Base-by-base conservation (phyloP, 805 yeast genomes). In the Sugiyamaella valdiviana region DNA sequence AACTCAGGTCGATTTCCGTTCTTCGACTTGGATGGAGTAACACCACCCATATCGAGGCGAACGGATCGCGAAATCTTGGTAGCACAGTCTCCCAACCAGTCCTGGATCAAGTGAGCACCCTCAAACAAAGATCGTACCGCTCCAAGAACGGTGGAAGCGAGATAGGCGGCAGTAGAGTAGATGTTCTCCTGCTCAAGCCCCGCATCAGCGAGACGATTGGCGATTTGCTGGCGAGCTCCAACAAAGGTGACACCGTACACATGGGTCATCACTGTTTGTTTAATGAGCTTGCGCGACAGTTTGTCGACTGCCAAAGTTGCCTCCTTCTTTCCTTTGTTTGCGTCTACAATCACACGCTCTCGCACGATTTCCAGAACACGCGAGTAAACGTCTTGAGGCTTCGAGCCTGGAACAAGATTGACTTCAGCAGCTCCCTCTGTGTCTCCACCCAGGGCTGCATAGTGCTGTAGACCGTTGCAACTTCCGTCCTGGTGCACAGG, bases 221-320 rank as follows among this genome's bases (percentile, higher is more conserved):
- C 78, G 60, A 91, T 88, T 68, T 91, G 99, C 2, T 82, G 83
- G 15, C 87, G 79, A 0, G 98, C 99, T 15, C 99, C 99, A 53
- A 87, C 77, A 62, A 78, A 88, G 0, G 99, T 91, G 10, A 91
- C 99, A 59, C 99, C 99, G 63, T 91, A 91, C 35, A 91, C 99
- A 60, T 89, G 90, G 0, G 99, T 91, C 99, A 91, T 91, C 21
- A 91, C 98, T 0, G 99, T 88, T 64, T 91, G 99, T 63, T 91
- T 91, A 35, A 93, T 96, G 41, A 93, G 83, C 63, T 91, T 91
- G 58, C 99, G 77, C 16, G 82, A 76, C 49, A 91, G 77, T 51
- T 80, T 76, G 45, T 82, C 85, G 49, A 75, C 71, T 37, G 85
- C 67, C 29, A 69, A 63, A n/a, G 61, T 42, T 3, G 75, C 74